Conservation (phyloP, 2,329 filamentous ascomycete species). For the Fusarium marasasianum region DNA sequence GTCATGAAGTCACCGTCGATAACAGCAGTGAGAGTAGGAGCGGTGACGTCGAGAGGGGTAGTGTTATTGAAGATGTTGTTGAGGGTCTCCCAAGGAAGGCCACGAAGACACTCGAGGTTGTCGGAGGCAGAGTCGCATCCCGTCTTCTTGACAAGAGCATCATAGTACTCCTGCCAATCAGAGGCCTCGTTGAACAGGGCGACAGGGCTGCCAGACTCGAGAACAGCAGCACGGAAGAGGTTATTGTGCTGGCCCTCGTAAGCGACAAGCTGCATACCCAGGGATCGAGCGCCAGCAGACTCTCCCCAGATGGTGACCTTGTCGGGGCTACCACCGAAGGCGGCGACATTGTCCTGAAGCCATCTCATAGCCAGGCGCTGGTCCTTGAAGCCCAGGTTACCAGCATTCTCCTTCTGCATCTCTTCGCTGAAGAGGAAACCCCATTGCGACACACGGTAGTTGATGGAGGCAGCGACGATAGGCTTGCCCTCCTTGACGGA, state of each 20-base stretch:
- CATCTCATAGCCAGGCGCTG: constrained; percentile 60
- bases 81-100: constrained; percentile 45
- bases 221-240: constrained; percentile 63
- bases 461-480: constrained; percentile 60
- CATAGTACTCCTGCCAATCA: constrained; percentile 45
- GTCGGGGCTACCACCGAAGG: constrained; percentile 58
- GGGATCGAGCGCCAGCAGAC: constrained; percentile 60
- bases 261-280: constrained; percentile 60
- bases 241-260: constrained; percentile 63
- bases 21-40: constrained; percentile 31
- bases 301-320: constrained; percentile 64
- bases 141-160: constrained; percentile 39
- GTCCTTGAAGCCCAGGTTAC: constrained; percentile 62
- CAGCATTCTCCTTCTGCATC: constrained; percentile 53
- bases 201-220: constrained; percentile 56
- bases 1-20: constrained; percentile 55
- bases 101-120: constrained; percentile 45
- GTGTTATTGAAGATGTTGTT: constrained; percentile 44
- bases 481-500: constrained; percentile 57
- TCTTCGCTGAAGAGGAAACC: constrained; percentile 61
- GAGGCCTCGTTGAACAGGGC: constrained; percentile 35
- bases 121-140: constrained; percentile 38
- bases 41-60: constrained; percentile 20
- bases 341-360: constrained; percentile 60
- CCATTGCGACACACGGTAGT: constrained; percentile 61